Conservation (phyloP, 2,329 filamentous ascomycete genomes). For the Sporothrix euskadiensis region DNA sequence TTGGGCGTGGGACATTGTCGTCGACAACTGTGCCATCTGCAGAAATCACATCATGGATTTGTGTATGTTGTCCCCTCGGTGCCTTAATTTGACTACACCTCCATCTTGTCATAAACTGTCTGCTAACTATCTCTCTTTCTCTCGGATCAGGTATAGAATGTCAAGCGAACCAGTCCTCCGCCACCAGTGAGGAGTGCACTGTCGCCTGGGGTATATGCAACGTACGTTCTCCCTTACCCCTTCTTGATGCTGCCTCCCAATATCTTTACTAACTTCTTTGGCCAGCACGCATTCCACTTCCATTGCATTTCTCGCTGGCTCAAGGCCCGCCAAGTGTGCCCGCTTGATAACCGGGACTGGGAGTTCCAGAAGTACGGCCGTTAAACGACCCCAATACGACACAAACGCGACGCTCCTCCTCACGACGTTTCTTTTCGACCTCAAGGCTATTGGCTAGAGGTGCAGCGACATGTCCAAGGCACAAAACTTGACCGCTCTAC, state of each 20-base stretch:
- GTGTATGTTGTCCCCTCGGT: conserved; percentile 56
- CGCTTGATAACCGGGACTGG: conserved; percentile 97
- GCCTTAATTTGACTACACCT: not conserved
- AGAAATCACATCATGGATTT: conserved; percentile 99
- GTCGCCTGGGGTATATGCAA: conserved; percentile 99
- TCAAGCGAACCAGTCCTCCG: conserved; percentile 96
- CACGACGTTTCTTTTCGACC: not conserved
- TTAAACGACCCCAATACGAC: conserved; percentile 38
- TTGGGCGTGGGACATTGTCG: conserved; percentile 99
- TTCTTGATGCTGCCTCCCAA: not conserved
- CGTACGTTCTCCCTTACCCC: conserved; percentile 60
- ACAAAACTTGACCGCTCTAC: not conserved
- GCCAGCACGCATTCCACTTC: conserved; percentile 97
- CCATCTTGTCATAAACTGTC: not conserved
- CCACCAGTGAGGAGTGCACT: conserved; percentile 96
- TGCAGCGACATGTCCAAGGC: not conserved
- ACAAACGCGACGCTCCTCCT: not conserved
- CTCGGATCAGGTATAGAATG: conserved; percentile 80
- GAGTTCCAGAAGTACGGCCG: conserved; percentile 98
- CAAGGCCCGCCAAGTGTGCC: conserved; percentile 98
- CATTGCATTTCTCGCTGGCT: conserved; percentile 99
- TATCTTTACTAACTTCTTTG: not conserved
- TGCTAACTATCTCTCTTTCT: conserved; percentile 6
- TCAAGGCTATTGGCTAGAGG: not conserved
- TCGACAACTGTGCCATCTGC: conserved; percentile 99